Conservation (phyloP, 1,139 yeast species). For the Pichia terricola region DNA sequence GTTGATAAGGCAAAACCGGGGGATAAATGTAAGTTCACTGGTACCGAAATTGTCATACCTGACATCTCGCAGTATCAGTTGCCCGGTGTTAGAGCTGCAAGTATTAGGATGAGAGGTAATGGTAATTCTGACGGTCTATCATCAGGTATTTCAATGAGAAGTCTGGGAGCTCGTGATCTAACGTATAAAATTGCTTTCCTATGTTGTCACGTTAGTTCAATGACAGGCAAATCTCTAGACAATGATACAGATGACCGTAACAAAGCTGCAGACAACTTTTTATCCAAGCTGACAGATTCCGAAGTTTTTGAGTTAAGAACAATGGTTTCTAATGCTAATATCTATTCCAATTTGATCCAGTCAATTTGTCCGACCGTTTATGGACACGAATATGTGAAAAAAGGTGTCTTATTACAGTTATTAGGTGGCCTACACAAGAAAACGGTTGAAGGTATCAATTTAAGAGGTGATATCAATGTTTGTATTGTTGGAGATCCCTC, state of each 20-base stretch:
- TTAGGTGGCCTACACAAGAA: slow-evolving; percentile 94
- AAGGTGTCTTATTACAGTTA: slow-evolving; percentile 81
- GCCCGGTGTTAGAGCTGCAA: slow-evolving; percentile 89
- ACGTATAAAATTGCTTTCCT: slow-evolving; percentile 87
- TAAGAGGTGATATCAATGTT: slow-evolving; percentile 94
- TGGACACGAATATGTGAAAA: slow-evolving; percentile 92
- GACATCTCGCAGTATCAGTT: slow-evolving; percentile 93
- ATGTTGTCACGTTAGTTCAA: slow-evolving; percentile 75
- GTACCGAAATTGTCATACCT: slow-evolving; percentile 92
- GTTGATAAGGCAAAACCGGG: slow-evolving; percentile 98
- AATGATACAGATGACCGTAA: slow-evolving; percentile 22
- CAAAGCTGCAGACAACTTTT: slow-evolving; percentile 63
- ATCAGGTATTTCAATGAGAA: slow-evolving; percentile 71
- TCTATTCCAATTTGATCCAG: slow-evolving; percentile 75
- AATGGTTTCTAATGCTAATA: slow-evolving; percentile 86
- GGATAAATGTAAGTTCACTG: slow-evolving; percentile 90
- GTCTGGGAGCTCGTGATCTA: slow-evolving; percentile 88
- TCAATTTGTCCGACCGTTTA: slow-evolving; percentile 96
- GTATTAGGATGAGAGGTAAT: slow-evolving; percentile 54
- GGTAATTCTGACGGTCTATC: slow-evolving; percentile 62
- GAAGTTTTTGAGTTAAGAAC: slow-evolving; percentile 79
- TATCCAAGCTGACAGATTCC: slow-evolving; percentile 69
- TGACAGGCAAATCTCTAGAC: slow-evolving; percentile 40
- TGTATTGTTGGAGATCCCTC: slow-evolving; percentile 99
- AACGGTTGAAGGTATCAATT: slow-evolving; percentile 88